These are phyloP conservation scores for Aspergillus nanangensis DNA, from an alignment of 495 filamentous ascomycete species.

Conservation along the genomic window DNA sequence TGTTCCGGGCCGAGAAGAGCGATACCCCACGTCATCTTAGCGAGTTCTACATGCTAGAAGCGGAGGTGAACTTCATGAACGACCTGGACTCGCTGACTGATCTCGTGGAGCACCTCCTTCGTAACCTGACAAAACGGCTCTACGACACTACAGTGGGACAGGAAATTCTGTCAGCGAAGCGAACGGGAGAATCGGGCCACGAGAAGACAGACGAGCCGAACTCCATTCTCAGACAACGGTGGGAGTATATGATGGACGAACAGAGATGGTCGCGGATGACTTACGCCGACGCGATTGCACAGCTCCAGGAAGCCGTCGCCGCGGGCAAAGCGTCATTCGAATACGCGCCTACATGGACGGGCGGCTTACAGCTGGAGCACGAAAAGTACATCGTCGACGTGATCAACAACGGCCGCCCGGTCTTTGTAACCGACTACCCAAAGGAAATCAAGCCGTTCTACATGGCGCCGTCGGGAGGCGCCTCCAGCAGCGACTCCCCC, in stretches of 20 bases:
- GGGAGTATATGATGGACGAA: conserved; percentile 57
- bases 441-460: conserved; percentile 89
- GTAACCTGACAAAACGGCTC: conserved; percentile 51
- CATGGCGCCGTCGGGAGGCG: conserved; percentile 63
- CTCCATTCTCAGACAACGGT: conserved; percentile 59
- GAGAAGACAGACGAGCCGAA: conserved; percentile 25
- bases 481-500: conserved; percentile 5
- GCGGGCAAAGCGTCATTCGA: conserved; percentile 53
- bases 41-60: conserved; percentile 99
- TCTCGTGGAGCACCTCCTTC: conserved; percentile 73
- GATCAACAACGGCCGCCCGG: conserved; percentile 64
- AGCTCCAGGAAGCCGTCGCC: conserved; percentile 56
- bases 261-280: conserved; percentile 77
- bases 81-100: conserved; percentile 66
- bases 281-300: conserved; percentile 71
- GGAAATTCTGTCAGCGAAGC: conserved; percentile 54
- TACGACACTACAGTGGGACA: conserved; percentile 52
- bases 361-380: conserved; percentile 83
- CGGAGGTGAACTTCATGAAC: conserved; percentile 74
- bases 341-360: conserved; percentile 63
- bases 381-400: conserved; percentile 79
- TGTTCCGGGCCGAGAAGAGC: conserved; percentile 90
- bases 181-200: conserved; percentile 31
- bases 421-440: conserved; percentile 95
- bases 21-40: conserved; percentile 92